A percentile compares a stretch with the other conserved stretches of the same genome.
Evolutionary conservation across 1,284 basidiomycete genomes (phyloP).

Genomic region (Cryptococcus maquisensis): DNA sequence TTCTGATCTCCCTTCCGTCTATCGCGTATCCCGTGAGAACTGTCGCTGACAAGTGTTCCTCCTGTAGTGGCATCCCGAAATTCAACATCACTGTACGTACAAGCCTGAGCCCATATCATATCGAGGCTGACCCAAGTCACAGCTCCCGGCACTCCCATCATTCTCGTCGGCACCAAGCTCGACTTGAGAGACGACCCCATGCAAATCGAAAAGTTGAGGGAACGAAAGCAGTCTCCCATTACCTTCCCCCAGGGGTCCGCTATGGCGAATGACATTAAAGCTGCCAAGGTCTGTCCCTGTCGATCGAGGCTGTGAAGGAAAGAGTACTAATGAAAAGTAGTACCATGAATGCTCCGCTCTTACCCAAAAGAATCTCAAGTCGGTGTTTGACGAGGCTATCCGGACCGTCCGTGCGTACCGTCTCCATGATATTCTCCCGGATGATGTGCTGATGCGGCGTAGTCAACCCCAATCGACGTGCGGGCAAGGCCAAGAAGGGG

Average conservation of each 20-base stretch:
- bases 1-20: neutral
- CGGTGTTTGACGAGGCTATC: slow-evolving; percentile 95
- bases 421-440: neutral
- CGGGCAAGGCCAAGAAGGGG: slow-evolving; percentile 38
- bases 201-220: slow-evolving; percentile 86
- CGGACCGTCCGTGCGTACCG: slow-evolving; percentile 64
- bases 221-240: slow-evolving; percentile 93
- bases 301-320: neutral
- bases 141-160: slow-evolving; percentile 87
- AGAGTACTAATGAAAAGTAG: slow-evolving; percentile 4
- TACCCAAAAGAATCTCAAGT: slow-evolving; percentile 96
- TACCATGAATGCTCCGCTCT: slow-evolving; percentile 59
- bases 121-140: slow-evolving; percentile 8
- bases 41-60: slow-evolving; percentile 2
- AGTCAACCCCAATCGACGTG: slow-evolving; percentile 46
- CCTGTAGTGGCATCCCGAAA: slow-evolving; percentile 50
- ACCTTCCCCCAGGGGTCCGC: slow-evolving; percentile 70
- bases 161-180: slow-evolving; percentile 96
- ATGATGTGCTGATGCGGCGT: neutral
- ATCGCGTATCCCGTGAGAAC: neutral
- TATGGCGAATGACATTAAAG: slow-evolving; percentile 82
- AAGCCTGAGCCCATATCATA: neutral
- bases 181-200: slow-evolving; percentile 92
- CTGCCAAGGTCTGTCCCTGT: slow-evolving; percentile 35
- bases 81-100: slow-evolving; percentile 45